Evolutionary conservation across 1,284 basidiomycete genomes (phyloP).

Genomic region (Meira nashicola): DNA sequence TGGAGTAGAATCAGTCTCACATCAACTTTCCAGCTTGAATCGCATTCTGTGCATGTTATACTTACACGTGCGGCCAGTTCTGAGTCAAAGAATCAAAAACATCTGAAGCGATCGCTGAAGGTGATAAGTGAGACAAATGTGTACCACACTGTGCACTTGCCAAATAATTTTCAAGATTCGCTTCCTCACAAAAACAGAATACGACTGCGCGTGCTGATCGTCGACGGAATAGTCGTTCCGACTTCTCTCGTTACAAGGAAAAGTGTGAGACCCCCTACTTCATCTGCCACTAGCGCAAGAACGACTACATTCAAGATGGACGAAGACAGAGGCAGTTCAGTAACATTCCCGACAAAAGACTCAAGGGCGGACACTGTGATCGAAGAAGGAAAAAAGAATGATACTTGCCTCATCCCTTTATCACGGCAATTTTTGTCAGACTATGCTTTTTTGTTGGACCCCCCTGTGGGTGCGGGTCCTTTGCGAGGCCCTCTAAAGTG

Average conservation of each 20-base stretch:
- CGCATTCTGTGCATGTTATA: constrained; percentile 1
- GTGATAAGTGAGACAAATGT: constrained; percentile 5
- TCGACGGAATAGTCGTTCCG: constrained; percentile 4
- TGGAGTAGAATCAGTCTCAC: neutral
- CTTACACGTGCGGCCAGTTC: neutral
- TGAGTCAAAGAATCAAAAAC: neutral
- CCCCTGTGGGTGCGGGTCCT: neutral
- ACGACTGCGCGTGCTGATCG: neutral
- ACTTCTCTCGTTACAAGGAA: neutral
- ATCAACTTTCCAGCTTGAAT: neutral
- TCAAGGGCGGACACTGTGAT: neutral
- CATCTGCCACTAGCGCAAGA: too few species aligned
- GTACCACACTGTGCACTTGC: neutral
- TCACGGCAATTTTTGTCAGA: neutral
- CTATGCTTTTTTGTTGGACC: neutral
- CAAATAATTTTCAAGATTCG: neutral
- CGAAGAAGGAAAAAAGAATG: neutral
- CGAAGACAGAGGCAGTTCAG: neutral
- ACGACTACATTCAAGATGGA: too few species aligned
- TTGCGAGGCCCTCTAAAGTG: neutral
- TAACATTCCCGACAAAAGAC: neutral
- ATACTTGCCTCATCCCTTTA: neutral
- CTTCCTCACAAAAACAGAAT: constrained; percentile 1
- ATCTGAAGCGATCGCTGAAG: neutral
- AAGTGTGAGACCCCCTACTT: too few species aligned